phyloP scores from a whole-genome alignment of 371 early-diverging fungal species.

The Dichotomocladium elegans region DNA sequence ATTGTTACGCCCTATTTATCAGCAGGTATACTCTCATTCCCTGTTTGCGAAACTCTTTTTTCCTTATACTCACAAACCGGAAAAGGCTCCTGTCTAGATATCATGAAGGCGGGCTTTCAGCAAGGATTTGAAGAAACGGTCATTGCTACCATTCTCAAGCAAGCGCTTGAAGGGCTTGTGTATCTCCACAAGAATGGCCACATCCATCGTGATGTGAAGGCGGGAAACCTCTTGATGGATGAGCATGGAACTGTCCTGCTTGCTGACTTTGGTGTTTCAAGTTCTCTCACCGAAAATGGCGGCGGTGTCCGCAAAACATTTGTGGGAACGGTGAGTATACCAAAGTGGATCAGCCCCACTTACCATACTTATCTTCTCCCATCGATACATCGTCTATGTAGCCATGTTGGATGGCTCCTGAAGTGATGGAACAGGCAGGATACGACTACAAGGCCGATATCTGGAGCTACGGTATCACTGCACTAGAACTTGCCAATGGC shows the following conservation, averaged over 20 bases:
- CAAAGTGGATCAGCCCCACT: no score
- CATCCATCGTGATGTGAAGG: slow-evolving; percentile 93
- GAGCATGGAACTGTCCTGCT: slow-evolving; percentile 80
- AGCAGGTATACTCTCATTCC: slow-evolving; percentile 46
- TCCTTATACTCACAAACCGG: background rate
- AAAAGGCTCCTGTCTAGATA: slow-evolving; percentile 76
- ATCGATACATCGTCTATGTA: slow-evolving; percentile 5
- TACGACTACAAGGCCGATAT: slow-evolving; percentile 92
- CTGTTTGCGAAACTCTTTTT: background rate
- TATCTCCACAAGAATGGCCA: slow-evolving; percentile 87
- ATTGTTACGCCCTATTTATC: slow-evolving; percentile 83
- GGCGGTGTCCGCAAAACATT: slow-evolving; percentile 86
- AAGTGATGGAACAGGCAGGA: slow-evolving; percentile 72
- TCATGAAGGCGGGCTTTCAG: slow-evolving; percentile 80
- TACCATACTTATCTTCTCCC: background rate
- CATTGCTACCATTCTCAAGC: slow-evolving; percentile 85
- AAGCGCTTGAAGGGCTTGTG: slow-evolving; percentile 77
- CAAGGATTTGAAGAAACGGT: slow-evolving; percentile 81
- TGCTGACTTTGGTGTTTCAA: slow-evolving; percentile 90
- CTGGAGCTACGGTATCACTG: slow-evolving; percentile 92
- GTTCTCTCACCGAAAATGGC: slow-evolving; percentile 73
- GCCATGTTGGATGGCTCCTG: slow-evolving; percentile 93
- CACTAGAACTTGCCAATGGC: slow-evolving; percentile 87
- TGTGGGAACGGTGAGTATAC: slow-evolving; percentile 79
- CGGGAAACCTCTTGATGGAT: slow-evolving; percentile 84